Conservation (phyloP, 371 early-diverging fungal genomes). For the Lichtheimia hyalospora region DNA sequence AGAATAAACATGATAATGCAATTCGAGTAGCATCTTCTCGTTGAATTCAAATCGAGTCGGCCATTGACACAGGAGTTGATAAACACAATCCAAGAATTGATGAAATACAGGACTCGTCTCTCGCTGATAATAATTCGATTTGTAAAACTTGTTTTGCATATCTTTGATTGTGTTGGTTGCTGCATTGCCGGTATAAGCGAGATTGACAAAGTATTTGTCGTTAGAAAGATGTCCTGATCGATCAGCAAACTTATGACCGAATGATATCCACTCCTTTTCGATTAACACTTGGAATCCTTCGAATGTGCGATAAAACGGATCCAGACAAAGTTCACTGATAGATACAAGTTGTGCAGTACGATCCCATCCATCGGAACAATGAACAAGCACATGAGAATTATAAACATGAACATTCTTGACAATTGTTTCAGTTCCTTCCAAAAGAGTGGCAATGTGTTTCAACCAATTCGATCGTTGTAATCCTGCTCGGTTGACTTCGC, state of each 20-base stretch:
- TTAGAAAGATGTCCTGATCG: slow-evolving; percentile 89
- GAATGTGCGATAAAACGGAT: slow-evolving; percentile 93
- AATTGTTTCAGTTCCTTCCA: slow-evolving; percentile 81
- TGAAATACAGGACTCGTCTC: slow-evolving; percentile 95
- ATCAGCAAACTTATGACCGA: slow-evolving; percentile 94
- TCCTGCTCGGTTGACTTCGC: slow-evolving; percentile 49
- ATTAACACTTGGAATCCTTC: slow-evolving; percentile 87
- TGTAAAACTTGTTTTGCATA: slow-evolving; percentile 71
- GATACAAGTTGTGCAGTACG: slow-evolving; percentile 94
- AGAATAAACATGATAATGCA: slow-evolving; percentile 84
- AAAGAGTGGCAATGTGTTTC: slow-evolving; percentile 76
- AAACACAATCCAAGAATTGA: slow-evolving; percentile 94
- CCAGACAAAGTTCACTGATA: slow-evolving; percentile 87
- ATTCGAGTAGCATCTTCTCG: slow-evolving; percentile 73
- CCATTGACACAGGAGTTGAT: slow-evolving; percentile 84
- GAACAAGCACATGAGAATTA: slow-evolving; percentile 89
- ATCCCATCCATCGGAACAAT: slow-evolving; percentile 99
- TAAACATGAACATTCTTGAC: slow-evolving; percentile 78
- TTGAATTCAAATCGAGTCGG: slow-evolving; percentile 94
- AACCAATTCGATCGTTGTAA: slow-evolving; percentile 84
- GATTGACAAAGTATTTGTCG: slow-evolving; percentile 65
- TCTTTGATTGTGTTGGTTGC: slow-evolving; percentile 70
- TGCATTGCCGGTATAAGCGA: slow-evolving; percentile 49
- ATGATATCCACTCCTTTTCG: slow-evolving; percentile 96
- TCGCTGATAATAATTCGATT: slow-evolving; percentile 55